Evolutionary conservation across 2,329 filamentous ascomycete species (phyloP).

Genomic region (Zelopaecilomyces penicillatus): DNA sequence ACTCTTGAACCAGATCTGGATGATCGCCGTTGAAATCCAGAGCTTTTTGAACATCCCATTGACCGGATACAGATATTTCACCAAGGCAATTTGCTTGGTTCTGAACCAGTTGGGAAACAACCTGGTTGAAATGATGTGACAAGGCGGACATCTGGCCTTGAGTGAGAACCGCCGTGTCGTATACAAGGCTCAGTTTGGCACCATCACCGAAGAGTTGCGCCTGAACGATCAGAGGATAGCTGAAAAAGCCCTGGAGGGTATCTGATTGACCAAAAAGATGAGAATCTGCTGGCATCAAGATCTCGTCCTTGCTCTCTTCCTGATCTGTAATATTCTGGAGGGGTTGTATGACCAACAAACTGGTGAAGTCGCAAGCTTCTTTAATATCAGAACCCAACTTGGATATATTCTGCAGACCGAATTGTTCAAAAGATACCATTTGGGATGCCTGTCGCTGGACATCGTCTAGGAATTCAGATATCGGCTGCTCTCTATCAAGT

Average conservation of each 20-base stretch:
- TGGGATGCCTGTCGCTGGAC: conserved; percentile 11
- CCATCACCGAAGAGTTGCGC: background rate
- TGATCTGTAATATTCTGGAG: background rate
- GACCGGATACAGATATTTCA: background rate
- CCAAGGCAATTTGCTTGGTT: background rate
- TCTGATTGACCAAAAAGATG: background rate
- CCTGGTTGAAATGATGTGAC: background rate
- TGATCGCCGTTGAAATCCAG: background rate
- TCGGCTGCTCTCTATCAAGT: conserved; percentile 18
- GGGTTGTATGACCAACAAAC: conserved; percentile 20
- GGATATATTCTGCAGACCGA: conserved; percentile 13
- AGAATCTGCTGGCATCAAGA: background rate
- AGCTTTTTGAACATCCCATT: background rate
- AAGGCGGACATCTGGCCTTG: background rate
- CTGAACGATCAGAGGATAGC: background rate
- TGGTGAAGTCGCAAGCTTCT: conserved; percentile 18
- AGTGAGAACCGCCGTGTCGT: background rate
- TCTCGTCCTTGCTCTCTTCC: background rate
- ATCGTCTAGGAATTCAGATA: conserved; percentile 5
- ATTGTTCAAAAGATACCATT: conserved; percentile 11
- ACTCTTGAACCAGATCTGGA: too few relatives aligned
- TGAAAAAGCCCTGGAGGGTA: background rate
- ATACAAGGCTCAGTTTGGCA: background rate
- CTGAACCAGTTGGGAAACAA: background rate
- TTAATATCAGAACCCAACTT: conserved; percentile 7